phyloP scores from a whole-genome alignment of 2,329 filamentous ascomycete species.

The Verticillium nonalfalfae region DNA sequence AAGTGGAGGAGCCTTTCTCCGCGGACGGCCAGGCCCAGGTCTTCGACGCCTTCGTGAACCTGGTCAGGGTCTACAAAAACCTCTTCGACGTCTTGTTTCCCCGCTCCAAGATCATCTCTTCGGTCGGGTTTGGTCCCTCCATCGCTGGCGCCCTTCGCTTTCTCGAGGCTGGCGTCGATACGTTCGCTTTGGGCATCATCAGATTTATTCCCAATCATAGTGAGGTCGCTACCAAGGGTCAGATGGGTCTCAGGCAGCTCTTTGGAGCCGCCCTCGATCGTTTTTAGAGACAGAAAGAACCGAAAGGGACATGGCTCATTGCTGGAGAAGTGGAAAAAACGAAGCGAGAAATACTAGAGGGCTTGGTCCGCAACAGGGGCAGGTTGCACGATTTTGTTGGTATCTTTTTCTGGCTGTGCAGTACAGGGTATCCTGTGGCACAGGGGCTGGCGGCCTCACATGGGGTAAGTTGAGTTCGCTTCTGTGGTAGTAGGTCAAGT shows the following conservation, averaged over 20 bases:
- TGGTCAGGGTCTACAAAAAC: conserved; percentile 10
- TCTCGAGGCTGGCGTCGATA: conserved; percentile 13
- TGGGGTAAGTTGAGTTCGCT: too few relatives aligned
- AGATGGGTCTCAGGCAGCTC: conserved; percentile 1
- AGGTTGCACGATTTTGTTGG: too few relatives aligned
- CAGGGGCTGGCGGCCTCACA: too few relatives aligned
- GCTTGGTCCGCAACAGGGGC: too few relatives aligned
- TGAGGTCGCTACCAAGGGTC: conserved; percentile 1
- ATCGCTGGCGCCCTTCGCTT: conserved; percentile 10
- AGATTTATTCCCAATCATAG: conserved; percentile 11
- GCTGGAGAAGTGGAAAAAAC: too few relatives aligned
- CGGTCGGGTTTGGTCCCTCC: conserved; percentile 7
- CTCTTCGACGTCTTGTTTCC: conserved; percentile 14
- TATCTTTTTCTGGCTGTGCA: too few relatives aligned
- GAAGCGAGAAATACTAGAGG: too few relatives aligned
- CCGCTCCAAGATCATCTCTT: conserved; percentile 5
- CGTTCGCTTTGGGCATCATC: conserved; percentile 11
- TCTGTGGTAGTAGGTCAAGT: too few relatives aligned
- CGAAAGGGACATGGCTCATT: too few relatives aligned
- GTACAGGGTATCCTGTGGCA: too few relatives aligned
- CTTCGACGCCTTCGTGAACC: conserved; percentile 8
- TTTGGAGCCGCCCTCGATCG: neutral
- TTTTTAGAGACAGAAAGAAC: neutral
- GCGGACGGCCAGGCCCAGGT: conserved; percentile 8
- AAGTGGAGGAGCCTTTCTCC: conserved; percentile 1